Percentiles rank a stretch among this genome's conserved stretches.
Conservation (phyloP, 1,284 basidiomycete species). For the Schizophyllum amplum region DNA sequence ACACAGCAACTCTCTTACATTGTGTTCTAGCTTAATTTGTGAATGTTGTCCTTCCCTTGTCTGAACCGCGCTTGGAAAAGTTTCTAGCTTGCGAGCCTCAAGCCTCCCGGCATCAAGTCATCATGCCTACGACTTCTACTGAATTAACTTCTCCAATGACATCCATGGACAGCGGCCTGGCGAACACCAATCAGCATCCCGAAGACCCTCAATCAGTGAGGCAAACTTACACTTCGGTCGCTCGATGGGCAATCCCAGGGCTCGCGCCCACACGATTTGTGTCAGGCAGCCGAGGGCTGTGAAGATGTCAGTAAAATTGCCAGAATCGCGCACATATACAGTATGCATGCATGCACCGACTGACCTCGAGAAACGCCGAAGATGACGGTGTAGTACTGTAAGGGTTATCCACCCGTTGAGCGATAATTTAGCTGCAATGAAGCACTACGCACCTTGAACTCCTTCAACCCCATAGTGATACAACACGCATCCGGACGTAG, state of each 20-base stretch:
- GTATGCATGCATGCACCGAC: conserved; percentile 12
- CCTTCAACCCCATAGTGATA: conserved; percentile 85
- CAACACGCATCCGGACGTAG: conserved; percentile 82
- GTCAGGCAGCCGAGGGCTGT: conserved; percentile 71
- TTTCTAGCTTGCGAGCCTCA: too few species aligned
- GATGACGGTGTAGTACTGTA: conserved; percentile 83
- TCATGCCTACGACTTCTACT: too few species aligned
- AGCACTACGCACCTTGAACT: conserved; percentile 64
- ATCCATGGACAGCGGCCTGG: conserved; percentile 71
- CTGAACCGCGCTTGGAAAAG: too few species aligned
- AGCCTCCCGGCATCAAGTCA: too few species aligned
- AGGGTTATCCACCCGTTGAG: background rate
- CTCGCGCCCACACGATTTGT: conserved; percentile 79
- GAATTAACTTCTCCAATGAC: conserved; percentile 54
- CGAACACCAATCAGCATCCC: conserved; percentile 6
- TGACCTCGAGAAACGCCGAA: conserved; percentile 84
- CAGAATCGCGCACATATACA: background rate
- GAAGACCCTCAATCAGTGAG: background rate
- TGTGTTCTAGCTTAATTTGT: too few species aligned
- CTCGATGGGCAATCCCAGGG: conserved; percentile 75
- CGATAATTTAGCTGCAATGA: background rate
- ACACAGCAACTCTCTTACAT: too few species aligned
- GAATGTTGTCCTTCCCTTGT: too few species aligned
- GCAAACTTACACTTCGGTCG: conserved; percentile 69
- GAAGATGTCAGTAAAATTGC: background rate